Percentiles rank a stretch among this genome's conserved stretches.
Evolutionary conservation across 495 filamentous ascomycete genomes (phyloP).

Genomic region (Thozetella sp.): DNA sequence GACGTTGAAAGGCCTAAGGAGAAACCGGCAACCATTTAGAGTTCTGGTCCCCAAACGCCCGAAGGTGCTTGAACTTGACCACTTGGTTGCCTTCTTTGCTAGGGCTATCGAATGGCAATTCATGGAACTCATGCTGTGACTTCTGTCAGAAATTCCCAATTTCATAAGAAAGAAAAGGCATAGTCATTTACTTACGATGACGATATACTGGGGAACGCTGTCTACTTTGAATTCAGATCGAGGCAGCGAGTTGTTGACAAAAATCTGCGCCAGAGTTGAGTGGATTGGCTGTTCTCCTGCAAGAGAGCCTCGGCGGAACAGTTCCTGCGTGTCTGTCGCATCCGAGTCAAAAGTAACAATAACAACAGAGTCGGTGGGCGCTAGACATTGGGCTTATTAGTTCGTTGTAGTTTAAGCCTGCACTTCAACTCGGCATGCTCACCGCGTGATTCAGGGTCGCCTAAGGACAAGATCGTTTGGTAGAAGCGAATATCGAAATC

Average conservation of each 20-base stretch:
- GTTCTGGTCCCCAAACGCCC: neutral
- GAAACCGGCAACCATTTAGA: neutral
- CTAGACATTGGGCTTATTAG: neutral
- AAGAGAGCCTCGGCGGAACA: neutral
- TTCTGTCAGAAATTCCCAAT: too few relatives aligned
- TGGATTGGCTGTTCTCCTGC: neutral
- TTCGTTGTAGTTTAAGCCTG: too few relatives aligned
- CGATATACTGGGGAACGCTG: neutral
- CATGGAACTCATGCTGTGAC: neutral
- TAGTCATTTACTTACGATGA: neutral
- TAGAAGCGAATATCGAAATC: constrained; percentile 10
- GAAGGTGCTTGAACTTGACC: neutral
- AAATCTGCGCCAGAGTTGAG: neutral
- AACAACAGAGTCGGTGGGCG: neutral
- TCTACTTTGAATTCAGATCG: neutral
- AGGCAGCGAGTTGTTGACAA: neutral
- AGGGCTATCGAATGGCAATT: neutral
- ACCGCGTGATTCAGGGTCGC: neutral
- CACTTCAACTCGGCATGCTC: neutral
- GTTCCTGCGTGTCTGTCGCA: neutral
- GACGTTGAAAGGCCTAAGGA: too few relatives aligned
- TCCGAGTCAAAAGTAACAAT: neutral
- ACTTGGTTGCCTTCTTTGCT: neutral
- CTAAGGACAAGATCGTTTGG: neutral
- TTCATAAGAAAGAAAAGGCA: too few relatives aligned